Conservation (phyloP, 768 basidiomycete species). For the Cantharellus cinnabarinus region DNA sequence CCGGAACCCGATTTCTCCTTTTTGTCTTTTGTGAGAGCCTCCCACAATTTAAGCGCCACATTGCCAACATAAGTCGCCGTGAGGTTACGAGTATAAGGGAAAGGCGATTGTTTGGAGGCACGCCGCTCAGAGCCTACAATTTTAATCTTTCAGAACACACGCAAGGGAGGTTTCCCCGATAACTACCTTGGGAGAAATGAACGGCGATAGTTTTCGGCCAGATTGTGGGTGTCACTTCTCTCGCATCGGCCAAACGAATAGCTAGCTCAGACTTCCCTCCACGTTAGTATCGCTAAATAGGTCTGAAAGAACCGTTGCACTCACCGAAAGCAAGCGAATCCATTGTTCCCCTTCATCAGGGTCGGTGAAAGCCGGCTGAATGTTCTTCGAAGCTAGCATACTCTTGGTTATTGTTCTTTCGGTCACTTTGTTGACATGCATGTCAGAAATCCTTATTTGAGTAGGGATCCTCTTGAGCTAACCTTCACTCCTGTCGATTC, state of each 20-base stretch:
- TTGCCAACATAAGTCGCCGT: constrained; percentile 57
- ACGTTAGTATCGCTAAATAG: neutral
- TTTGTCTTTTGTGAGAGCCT: constrained; percentile 50
- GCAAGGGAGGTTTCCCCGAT: neutral
- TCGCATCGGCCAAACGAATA: constrained; percentile 62
- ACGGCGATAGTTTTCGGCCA: constrained; percentile 91
- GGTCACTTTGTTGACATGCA: constrained; percentile 35
- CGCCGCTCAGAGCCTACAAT: constrained; percentile 38
- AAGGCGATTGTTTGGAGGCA: constrained; percentile 67
- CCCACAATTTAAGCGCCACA: constrained; percentile 68
- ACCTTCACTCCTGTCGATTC: constrained; percentile 79
- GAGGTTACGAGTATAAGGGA: constrained; percentile 61
- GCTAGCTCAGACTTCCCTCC: constrained; percentile 47
- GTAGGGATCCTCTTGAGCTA: neutral
- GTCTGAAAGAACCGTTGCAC: neutral
- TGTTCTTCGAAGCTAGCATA: constrained; percentile 94
- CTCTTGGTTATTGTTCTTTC: constrained; percentile 69
- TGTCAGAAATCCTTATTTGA: neutral
- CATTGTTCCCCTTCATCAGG: constrained; percentile 66
- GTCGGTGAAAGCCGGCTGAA: constrained; percentile 56
- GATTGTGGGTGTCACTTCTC: constrained; percentile 45
- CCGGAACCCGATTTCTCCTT: constrained; percentile 15
- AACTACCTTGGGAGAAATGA: constrained; percentile 46
- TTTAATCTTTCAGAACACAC: neutral
- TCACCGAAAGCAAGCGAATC: constrained; percentile 60